A percentile compares a stretch with the other conserved stretches of the same genome.
These are phyloP conservation scores for Ilex asprella DNA, from an alignment of 257 asterid species.

Conservation along the genomic window DNA sequence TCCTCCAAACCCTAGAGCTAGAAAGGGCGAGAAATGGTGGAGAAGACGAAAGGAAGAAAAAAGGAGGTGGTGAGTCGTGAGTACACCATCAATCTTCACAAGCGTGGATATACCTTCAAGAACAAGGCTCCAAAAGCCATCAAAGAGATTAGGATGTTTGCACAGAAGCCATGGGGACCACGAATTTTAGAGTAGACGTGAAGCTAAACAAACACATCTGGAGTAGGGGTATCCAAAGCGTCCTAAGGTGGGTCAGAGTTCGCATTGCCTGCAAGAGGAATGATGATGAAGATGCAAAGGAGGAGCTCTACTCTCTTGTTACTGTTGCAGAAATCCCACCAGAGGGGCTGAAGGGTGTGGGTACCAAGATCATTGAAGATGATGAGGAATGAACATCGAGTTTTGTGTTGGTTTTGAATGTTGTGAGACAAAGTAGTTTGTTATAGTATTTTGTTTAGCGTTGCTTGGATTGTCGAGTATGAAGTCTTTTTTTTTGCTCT, in stretches of 20 bases:
- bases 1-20: not conserved
- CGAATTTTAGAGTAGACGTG: constrained; percentile 47
- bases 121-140: constrained; percentile 60
- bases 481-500: not conserved
- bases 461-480: not conserved
- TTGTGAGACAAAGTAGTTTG: constrained; percentile 1
- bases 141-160: constrained; percentile 52
- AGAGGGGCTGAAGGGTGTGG: constrained; percentile 50
- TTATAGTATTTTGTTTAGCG: not conserved
- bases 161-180: constrained; percentile 51
- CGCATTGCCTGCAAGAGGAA: constrained; percentile 58
- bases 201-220: constrained; percentile 57
- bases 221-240: constrained; percentile 61
- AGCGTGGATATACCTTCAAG: constrained; percentile 39
- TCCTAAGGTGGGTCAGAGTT: constrained; percentile 50
- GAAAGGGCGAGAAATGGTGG: constrained; percentile 28
- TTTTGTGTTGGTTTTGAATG: not conserved
- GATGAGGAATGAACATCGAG: constrained; percentile 20
- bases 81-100: constrained; percentile 52
- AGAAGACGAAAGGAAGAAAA: constrained; percentile 35
- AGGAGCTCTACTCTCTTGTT: constrained; percentile 54
- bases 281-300: constrained; percentile 62
- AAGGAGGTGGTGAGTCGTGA: constrained; percentile 49
- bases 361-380: constrained; percentile 48
- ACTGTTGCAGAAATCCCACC: constrained; percentile 47